Evolutionary conservation across 768 basidiomycete genomes (phyloP), one percentile per base, ranked within the genome.

Genomic region (Coprinopsis strossmayeri): DNA sequence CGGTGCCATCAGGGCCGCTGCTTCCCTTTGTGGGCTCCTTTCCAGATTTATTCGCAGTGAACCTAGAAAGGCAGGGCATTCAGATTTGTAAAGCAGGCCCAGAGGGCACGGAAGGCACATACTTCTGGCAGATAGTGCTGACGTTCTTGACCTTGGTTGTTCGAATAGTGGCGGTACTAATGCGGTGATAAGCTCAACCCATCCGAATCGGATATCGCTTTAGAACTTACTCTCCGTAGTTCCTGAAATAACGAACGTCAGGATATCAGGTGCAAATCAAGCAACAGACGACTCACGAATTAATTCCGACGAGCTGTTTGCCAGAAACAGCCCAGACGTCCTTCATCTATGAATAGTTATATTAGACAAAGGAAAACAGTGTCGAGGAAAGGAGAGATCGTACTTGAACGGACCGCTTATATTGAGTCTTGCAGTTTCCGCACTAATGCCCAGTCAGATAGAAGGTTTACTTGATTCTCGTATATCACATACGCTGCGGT

Each of bases 171-270:
- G 62, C 66, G 42, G 64, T 63, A 49, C 64, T 66, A 17, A 13
- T 51, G 39, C 37, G 34, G 41, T n/a, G n/a, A n/a, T n/a, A n/a
- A n/a, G n/a, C n/a, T n/a, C n/a, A n/a, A n/a, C n/a, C n/a, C n/a
- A 11, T 17, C 34, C 17, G 12, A 28, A 30, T 23, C 9, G 1
- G 13, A 7, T 15, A 39, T 7, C 38, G 38, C 10, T 7, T 39
- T n/a, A n/a, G n/a, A n/a, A n/a, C 64, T 59, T 47, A 67, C 66
- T 68, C 66, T 63, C 64, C 64, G 53, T 64, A 65, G 54, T 66
- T 68, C n/a, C 64, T 68, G 48, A 20, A 46, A n/a, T n/a, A n/a
- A n/a, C n/a, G n/a, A n/a, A n/a, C n/a, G n/a, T n/a, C n/a, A n/a
- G n/a, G n/a, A n/a, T n/a, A n/a, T n/a, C n/a, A n/a, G n/a, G n/a